phyloP scores from a whole-genome alignment of 129 eudicot genomes.

The Pulicaria dysenterica region DNA sequence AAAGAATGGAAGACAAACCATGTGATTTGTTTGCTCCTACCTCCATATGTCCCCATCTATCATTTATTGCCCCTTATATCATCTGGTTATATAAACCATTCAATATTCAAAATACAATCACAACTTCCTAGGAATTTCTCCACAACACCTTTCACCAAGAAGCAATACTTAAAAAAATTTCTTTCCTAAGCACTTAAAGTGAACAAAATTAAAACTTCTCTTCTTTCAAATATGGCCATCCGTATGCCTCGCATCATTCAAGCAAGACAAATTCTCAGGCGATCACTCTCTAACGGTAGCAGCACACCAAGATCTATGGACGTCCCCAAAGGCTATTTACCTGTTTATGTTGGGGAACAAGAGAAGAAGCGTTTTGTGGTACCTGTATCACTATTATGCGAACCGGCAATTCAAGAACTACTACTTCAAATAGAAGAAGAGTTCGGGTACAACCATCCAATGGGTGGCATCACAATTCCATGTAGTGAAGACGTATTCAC shows the following conservation, averaged over 20 bases:
- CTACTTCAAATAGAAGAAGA: constrained; percentile 50
- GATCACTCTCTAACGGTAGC: background rate
- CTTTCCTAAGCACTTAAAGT: background rate
- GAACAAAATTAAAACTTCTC: too few species aligned
- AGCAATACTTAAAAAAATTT: background rate
- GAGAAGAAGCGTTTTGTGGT: constrained; percentile 45
- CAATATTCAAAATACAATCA: background rate
- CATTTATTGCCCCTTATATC: too few species aligned
- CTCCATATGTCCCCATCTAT: too few species aligned
- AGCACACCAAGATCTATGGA: constrained; percentile 4
- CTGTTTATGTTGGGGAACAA: constrained; percentile 55
- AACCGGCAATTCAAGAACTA: constrained; percentile 45
- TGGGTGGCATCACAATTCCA: constrained; percentile 63
- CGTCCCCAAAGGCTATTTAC: constrained; percentile 49
- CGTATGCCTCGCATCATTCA: constrained; percentile 31
- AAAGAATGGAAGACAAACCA: background rate
- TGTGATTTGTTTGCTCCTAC: background rate
- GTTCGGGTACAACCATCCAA: constrained; percentile 56
- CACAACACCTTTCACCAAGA: too few species aligned
- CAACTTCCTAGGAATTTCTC: background rate
- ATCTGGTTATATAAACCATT: background rate
- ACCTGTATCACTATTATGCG: constrained; percentile 40
- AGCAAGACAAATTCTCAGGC: constrained; percentile 21
- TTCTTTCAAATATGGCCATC: too few species aligned
- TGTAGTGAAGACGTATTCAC: constrained; percentile 38